Evolutionary conservation across 192 early-diverging fungal species (phyloP).

Genomic region (Chytriomyces sp.): DNA sequence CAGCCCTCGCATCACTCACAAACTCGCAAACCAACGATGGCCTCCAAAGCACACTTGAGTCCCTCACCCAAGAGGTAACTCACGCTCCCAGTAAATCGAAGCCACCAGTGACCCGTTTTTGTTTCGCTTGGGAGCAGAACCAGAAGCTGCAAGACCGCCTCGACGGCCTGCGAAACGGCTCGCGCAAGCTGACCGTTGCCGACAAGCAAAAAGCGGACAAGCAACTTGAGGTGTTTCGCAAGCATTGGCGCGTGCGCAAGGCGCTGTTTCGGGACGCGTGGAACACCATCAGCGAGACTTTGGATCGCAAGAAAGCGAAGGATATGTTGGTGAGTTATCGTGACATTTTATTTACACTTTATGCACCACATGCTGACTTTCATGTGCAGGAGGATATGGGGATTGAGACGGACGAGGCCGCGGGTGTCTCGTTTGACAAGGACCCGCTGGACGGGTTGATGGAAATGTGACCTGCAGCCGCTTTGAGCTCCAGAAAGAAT

Average conservation of each 20-base stretch:
- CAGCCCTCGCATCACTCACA: constrained; percentile 22
- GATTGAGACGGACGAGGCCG: constrained; percentile 62
- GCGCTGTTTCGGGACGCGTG: constrained; percentile 60
- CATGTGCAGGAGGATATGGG: constrained; percentile 49
- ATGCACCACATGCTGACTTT: not conserved
- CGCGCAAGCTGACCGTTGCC: constrained; percentile 27
- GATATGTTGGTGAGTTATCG: constrained; percentile 40
- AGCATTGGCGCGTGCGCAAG: constrained; percentile 59
- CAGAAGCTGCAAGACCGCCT: constrained; percentile 26
- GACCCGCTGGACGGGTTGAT: constrained; percentile 36
- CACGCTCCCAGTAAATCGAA: not conserved
- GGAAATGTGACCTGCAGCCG: not conserved
- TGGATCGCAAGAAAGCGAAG: constrained; percentile 53
- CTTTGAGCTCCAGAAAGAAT: too few species aligned
- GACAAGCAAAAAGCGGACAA: constrained; percentile 35
- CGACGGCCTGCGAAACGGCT: constrained; percentile 27
- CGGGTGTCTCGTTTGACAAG: constrained; percentile 39
- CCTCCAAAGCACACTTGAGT: constrained; percentile 8
- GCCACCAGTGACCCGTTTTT: not conserved
- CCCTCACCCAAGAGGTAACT: constrained; percentile 29
- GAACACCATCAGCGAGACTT: constrained; percentile 52
- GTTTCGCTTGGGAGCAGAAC: constrained; percentile 29
- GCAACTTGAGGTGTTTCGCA: constrained; percentile 44
- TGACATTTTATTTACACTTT: not conserved
- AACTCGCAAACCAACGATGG: constrained; percentile 30